These are phyloP conservation scores for Apiotrichum mycotoxinovorans DNA, from an alignment of 1,284 basidiomycete genomes.

Conservation along the genomic window DNA sequence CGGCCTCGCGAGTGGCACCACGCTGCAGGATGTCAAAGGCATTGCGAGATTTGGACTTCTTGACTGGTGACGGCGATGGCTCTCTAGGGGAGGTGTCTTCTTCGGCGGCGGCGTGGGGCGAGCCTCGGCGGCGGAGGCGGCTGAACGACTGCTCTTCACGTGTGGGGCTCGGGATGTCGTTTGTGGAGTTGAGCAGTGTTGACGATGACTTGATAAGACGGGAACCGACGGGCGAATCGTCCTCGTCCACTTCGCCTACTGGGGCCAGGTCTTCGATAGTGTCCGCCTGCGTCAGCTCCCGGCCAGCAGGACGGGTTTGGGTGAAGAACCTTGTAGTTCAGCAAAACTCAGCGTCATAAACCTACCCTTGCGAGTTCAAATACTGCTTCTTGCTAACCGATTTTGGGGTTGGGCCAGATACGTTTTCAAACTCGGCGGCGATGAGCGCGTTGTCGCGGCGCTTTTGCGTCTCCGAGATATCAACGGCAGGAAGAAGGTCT, in stretches of 20 bases:
- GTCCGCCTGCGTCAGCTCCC: constrained; percentile 1
- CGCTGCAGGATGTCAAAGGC: constrained; percentile 11
- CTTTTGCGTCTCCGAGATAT: constrained; percentile 40
- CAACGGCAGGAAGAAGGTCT: constrained; percentile 30
- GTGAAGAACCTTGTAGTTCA: constrained; percentile 38
- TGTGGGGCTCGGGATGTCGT: constrained; percentile 4
- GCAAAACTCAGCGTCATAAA: background rate
- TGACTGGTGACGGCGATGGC: background rate
- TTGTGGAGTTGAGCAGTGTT: background rate
- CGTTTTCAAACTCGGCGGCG: constrained; percentile 32
- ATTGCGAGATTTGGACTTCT: background rate
- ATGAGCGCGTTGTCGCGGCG: constrained; percentile 42
- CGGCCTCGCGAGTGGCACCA: background rate
- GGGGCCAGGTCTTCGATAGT: background rate
- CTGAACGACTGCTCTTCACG: constrained; percentile 14
- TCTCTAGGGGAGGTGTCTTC: background rate
- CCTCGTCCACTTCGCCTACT: background rate
- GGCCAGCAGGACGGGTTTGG: constrained; percentile 35
- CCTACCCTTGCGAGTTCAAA: constrained; percentile 43
- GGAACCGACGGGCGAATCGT: background rate
- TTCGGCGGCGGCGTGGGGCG: background rate
- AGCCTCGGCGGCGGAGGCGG: constrained; percentile 23
- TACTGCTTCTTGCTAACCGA: constrained; percentile 27
- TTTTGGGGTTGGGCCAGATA: constrained; percentile 12
- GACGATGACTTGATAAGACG: background rate